Percentiles rank a stretch among this genome's conserved stretches.
These are phyloP conservation scores for Nakaseomyces kungkrabaensis DNA, from an alignment of 1,139 yeast genomes.

Conservation along the genomic window DNA sequence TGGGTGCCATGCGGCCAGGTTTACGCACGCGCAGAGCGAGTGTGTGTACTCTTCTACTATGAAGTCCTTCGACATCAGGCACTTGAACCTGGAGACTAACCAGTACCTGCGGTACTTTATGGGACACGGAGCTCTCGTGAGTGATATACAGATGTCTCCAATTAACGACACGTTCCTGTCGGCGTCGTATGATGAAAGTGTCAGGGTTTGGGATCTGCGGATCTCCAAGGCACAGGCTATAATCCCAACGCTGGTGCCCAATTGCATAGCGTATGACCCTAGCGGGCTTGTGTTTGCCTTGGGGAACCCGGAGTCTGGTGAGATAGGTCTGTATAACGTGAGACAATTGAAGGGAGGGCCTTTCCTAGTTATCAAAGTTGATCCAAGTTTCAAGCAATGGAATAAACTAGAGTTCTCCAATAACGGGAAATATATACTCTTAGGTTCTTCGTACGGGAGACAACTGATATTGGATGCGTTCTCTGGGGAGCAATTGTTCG, in stretches of 20 bases:
- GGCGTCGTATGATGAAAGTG: conserved; percentile 67
- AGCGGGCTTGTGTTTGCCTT: conserved; percentile 73
- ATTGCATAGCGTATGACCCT: conserved; percentile 66
- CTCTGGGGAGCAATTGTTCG: conserved; percentile 49
- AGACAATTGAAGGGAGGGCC: conserved; percentile 49
- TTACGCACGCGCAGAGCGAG: conserved; percentile 66
- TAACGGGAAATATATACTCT: conserved; percentile 63
- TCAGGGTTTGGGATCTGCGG: conserved; percentile 79
- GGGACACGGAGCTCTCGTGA: conserved; percentile 76
- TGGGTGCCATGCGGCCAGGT: conserved; percentile 81
- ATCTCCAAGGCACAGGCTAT: conserved; percentile 53
- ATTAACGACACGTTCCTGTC: conserved; percentile 57
- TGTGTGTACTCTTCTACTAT: conserved; percentile 80
- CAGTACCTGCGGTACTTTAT: conserved; percentile 73
- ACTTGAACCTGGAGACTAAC: conserved; percentile 67
- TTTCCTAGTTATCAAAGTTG: conserved; percentile 37
- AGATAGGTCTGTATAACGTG: conserved; percentile 51
- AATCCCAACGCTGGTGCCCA: conserved; percentile 47
- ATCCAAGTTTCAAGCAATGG: conserved; percentile 39
- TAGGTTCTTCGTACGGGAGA: conserved; percentile 43
- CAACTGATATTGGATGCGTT: conserved; percentile 67
- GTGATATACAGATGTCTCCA: conserved; percentile 66
- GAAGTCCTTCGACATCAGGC: conserved; percentile 62
- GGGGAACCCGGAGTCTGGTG: conserved; percentile 41
- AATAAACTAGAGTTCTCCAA: conserved; percentile 72